A percentile compares a stretch with the other conserved stretches of the same genome.
Conservation (phyloP, 2,329 filamentous ascomycete species). For the Scleromitrula shiraiana region DNA sequence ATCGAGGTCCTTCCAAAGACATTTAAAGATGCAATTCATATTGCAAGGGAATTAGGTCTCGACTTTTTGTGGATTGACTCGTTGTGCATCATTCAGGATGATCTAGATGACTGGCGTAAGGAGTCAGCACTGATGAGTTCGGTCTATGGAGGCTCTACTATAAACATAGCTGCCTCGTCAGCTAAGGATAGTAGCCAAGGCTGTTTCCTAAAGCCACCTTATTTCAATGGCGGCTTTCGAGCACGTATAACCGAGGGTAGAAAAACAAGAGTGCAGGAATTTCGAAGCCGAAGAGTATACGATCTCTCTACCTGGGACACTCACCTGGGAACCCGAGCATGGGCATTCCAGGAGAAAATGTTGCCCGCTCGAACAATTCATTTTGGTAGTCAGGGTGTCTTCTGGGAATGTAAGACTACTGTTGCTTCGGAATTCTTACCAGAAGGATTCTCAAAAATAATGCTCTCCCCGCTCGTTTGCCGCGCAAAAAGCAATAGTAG, state of each 20-base stretch:
- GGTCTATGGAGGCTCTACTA: slow-evolving; percentile 12
- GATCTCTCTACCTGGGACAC: not conserved
- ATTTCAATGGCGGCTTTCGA: not conserved
- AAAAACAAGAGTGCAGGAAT: not conserved
- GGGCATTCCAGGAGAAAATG: not conserved
- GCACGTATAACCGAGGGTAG: not conserved
- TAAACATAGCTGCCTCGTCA: slow-evolving; percentile 14
- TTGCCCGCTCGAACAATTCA: slow-evolving; percentile 9
- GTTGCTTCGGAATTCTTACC: slow-evolving; percentile 12
- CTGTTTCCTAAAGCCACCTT: not conserved
- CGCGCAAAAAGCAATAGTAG: not conserved
- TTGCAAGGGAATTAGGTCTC: slow-evolving; percentile 9
- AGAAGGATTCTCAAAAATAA: not conserved
- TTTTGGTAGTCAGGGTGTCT: slow-evolving; percentile 6
- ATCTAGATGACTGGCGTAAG: slow-evolving; percentile 15
- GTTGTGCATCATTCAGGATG: slow-evolving; percentile 4
- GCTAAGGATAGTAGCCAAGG: slow-evolving; percentile 6
- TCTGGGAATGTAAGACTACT: slow-evolving; percentile 11
- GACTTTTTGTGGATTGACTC: slow-evolving; percentile 2
- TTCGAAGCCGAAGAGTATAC: accelerated
- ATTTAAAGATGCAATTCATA: slow-evolving; percentile 16
- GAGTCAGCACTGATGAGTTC: slow-evolving; percentile 15
- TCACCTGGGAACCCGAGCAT: not conserved
- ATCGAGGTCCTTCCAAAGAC: not conserved
- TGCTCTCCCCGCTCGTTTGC: not conserved